Evolutionary conservation across 2,329 filamentous ascomycete genomes (phyloP), one percentile per base, ranked within the genome.

Genomic region (Zasmidium angulare): DNA sequence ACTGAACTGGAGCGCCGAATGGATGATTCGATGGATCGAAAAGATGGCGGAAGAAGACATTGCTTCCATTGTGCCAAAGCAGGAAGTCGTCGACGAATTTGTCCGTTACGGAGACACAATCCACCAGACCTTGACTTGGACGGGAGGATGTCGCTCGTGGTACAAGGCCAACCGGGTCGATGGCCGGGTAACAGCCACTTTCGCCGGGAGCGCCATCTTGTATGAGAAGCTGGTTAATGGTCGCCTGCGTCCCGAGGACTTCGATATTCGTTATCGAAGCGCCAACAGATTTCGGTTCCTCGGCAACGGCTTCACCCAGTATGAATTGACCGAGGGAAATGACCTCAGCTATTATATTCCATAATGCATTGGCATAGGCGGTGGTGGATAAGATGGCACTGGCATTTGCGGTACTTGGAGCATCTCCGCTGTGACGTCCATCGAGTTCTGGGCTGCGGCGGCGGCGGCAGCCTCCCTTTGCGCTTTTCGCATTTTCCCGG

Each of bases 211-310:
- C 53, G 66, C 63, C 1, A 66, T 68, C 23, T 53, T 59, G 1
- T 70, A 66, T 48, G 63, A 69, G 49, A 63, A 67, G 53, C 62
- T 68, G 52, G 60, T 71, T 3, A 65, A 71, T 4, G 72, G 76
- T 1, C 51, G 57, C 46, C 73, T 81, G 17, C 71, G 80, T 6
- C 71, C 71, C 1, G 79, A 82, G 63, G 79, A 82, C 62, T 81
- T 80, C 62, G 75, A 81, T 2, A 75, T 82, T 40, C 69, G 69
- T 48, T 81, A 81, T 62, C 69, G 72, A 46, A 75, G 72, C n/a
- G 55, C 61, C 17, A 81, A 81, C 65, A 68, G 72, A 17, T 81
- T 76, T 64, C 60, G 73, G 23, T 80, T 80, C 61, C 72, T 81
- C 74, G 79, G 79, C 0, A 81, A 80, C 66, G 79, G 79, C 29